A percentile compares a stretch with the other conserved stretches of the same genome.
Conservation (phyloP, 352 stramenopile species). For the Pythium rishiriense region DNA sequence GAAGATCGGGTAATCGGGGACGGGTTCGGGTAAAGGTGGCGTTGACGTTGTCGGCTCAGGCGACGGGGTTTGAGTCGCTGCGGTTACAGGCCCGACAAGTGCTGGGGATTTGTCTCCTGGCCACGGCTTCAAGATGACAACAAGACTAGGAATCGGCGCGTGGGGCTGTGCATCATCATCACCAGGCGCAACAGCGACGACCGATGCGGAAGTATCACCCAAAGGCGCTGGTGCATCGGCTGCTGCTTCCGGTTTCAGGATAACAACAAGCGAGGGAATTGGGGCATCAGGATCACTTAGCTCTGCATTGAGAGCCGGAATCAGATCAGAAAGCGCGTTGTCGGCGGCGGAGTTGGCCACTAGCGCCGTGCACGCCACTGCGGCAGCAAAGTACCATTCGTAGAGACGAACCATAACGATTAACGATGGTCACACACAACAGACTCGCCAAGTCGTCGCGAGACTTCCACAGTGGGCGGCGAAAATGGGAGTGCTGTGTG, state of each 20-base stretch:
- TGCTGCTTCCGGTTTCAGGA: conserved; percentile 6
- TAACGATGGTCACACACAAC: not conserved
- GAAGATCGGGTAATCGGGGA: not conserved
- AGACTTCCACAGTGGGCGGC: not conserved
- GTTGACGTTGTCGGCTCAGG: not conserved
- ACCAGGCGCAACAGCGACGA: not conserved
- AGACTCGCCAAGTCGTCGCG: not conserved
- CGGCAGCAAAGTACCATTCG: conserved; percentile 12
- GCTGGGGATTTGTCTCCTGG: not conserved
- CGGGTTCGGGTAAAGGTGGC: not conserved
- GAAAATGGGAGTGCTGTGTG: not conserved
- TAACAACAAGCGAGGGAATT: conserved; percentile 13
- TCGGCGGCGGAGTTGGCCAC: not conserved
- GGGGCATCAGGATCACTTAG: not conserved
- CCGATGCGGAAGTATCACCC: not conserved
- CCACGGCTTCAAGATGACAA: conserved; percentile 17
- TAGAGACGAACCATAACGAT: conserved; percentile 19
- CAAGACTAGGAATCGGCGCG: conserved; percentile 12
- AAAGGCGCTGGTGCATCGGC: not conserved
- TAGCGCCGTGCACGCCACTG: not conserved
- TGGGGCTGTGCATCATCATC: not conserved
- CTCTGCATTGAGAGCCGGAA: not conserved
- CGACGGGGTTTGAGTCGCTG: not conserved
- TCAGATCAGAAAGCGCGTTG: not conserved
- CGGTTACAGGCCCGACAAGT: not conserved